phyloP scores from a whole-genome alignment of 2,329 filamentous ascomycete genomes.

The Cladosporium sp. region DNA sequence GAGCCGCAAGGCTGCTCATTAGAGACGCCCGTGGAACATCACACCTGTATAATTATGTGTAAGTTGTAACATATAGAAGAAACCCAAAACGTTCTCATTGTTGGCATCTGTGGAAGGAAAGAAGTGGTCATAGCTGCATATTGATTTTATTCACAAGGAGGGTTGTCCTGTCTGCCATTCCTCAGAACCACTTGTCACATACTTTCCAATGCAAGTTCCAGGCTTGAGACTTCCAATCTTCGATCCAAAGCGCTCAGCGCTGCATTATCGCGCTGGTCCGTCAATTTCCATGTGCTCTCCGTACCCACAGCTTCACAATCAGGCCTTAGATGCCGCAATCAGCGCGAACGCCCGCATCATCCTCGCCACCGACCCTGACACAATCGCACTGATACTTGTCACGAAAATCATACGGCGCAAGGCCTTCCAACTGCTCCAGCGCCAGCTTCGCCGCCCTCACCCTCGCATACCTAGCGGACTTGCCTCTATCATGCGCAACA shows the following conservation, averaged over 20 bases:
- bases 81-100: no score
- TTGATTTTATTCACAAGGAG: no score
- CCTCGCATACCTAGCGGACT: conserved; percentile 68
- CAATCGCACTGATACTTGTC: conserved; percentile 62
- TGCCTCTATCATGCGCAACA: conserved; percentile 56
- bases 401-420: conserved; percentile 56
- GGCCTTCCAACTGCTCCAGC: conserved; percentile 45
- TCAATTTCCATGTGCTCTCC: no score
- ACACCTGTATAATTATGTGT: not conserved
- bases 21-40: no score
- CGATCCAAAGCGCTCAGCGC: no score
- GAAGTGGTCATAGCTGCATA: no score
- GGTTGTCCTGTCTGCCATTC: no score
- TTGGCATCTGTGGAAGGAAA: no score
- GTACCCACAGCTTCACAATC: not conserved
- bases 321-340: not conserved
- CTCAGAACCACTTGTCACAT: no score
- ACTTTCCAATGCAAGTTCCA: no score
- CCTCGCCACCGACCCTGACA: conserved; percentile 30
- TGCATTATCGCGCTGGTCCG: no score
- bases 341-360: not conserved
- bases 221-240: no score
- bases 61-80: not conserved
- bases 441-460: conserved; percentile 59
- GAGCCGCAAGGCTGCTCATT: not conserved